Base-by-base conservation (phyloP, 2,329 filamentous ascomycete species). In the Cercospora zeina region DNA sequence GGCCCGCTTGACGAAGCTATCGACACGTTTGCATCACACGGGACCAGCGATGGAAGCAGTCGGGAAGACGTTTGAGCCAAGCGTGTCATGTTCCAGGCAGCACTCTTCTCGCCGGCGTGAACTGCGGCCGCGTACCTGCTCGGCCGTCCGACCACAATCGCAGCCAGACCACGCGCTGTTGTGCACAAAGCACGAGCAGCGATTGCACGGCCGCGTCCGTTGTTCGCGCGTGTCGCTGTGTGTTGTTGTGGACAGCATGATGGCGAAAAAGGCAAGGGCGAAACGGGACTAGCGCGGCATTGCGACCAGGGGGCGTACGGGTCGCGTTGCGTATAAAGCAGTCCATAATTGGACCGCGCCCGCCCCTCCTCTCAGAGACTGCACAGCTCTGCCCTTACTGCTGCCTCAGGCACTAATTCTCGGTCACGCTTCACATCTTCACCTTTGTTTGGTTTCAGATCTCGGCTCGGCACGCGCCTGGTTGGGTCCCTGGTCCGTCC, bases 381-480 rank as follows among this genome's bases (percentile, higher is more conserved):
- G 11, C n/a, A 13, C 36, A 30, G 47, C 47, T 33, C 47, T 33
- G 47, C 24, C 30, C 47, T 6, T 30, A 30, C 30, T 10, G 1
- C 47, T 51, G 47, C 47, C 47, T 51, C 14, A 51, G 47, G 47
- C 47, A 30, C 16, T 10, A 3, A 3, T 6, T 27, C 24, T 27
- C 24, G 3, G 3, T 3, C 24, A 6, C 24, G 24, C 24, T 27
- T 27, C 16, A 11, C 19, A 2, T 21, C 39, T 45, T 42, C 19
- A 5, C 13, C 39, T 51, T 4, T 51, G 47, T 51, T 51, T 4
- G 30, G 47, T 51, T 27, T 27, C 47, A 51, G 24, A 51, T 51
- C 27, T 51, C 47, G 47, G 47, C 47, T 30, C 47, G 47, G 47
- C 47, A 24, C 47, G 39, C 39, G 39, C 39, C 39, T 45, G 47